Evolutionary conservation across 2,329 filamentous ascomycete species (phyloP).

Genomic region (Alternaria gansuensis): DNA sequence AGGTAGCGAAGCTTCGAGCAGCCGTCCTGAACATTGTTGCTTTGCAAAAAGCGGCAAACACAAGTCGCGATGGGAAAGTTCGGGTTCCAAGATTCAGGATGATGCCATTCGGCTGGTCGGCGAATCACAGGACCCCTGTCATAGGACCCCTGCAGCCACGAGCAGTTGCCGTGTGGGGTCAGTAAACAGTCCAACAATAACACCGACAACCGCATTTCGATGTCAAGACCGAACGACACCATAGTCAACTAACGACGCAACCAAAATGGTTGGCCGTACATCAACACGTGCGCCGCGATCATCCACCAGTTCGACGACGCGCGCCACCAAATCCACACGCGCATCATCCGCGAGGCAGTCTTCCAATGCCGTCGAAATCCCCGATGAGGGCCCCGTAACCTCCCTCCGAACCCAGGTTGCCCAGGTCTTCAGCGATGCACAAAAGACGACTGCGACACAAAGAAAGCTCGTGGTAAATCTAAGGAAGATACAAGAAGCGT

Average conservation of each 20-base stretch:
- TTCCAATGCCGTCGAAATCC: constrained; percentile 59
- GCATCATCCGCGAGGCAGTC: constrained; percentile 56
- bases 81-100: constrained; percentile 12
- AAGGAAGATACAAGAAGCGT: constrained; percentile 89
- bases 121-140: constrained; percentile 28
- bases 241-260: constrained; percentile 18
- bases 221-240: constrained; percentile 17
- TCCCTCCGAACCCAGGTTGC: constrained; percentile 78
- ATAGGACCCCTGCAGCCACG: constrained; percentile 19
- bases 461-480: constrained; percentile 87
- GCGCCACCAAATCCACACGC: constrained; percentile 57
- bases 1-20: constrained; percentile 72
- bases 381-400: constrained; percentile 75
- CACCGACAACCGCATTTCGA: constrained; percentile 20
- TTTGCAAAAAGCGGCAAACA: constrained; percentile 4
- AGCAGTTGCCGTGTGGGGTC: constrained; percentile 16
- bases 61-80: constrained; percentile 9
- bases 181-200: constrained; percentile 26
- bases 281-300: constrained; percentile 54
- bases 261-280: constrained; percentile 58
- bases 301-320: constrained; percentile 49
- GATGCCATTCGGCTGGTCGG: constrained; percentile 29
- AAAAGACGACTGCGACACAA: constrained; percentile 88
- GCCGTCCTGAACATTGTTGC: constrained; percentile 73
- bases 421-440: constrained; percentile 67